Evolutionary conservation across 345 rosid genomes (phyloP).

Genomic region (Citrus inodora): DNA sequence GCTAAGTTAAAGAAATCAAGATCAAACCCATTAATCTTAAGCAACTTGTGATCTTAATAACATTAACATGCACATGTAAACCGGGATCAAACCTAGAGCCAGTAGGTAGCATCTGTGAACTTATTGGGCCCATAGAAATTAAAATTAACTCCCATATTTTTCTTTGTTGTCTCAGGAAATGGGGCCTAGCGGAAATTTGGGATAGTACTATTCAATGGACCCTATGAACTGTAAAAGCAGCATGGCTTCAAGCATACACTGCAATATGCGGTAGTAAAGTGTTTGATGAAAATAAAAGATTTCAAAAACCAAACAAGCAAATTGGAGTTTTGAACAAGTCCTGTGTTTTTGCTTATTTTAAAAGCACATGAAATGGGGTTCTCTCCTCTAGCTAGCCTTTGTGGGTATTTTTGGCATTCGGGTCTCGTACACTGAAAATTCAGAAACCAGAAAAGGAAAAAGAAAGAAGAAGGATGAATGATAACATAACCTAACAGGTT

Average conservation of each 20-base stretch:
- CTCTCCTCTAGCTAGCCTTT: neutral
- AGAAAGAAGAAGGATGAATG: neutral
- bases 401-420: neutral
- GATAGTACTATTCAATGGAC: neutral
- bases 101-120: neutral
- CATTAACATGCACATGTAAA: too few species aligned
- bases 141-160: neutral
- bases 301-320: neutral
- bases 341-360: neutral
- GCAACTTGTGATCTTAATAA: too few species aligned
- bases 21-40: neutral
- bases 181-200: neutral
- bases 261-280: neutral
- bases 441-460: neutral
- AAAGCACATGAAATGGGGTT: neutral
- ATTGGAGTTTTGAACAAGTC: neutral
- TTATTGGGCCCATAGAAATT: neutral
- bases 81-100: too few species aligned
- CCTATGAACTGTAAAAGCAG: neutral
- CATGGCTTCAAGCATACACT: neutral
- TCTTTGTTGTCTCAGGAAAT: neutral
- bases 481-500: neutral
- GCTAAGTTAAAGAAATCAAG: neutral
- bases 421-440: neutral
- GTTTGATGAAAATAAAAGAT: neutral